Evolutionary conservation across 2,329 filamentous ascomycete genomes (phyloP), one percentile per base, ranked within the genome.

Genomic region (Stylonectria norvegica): DNA sequence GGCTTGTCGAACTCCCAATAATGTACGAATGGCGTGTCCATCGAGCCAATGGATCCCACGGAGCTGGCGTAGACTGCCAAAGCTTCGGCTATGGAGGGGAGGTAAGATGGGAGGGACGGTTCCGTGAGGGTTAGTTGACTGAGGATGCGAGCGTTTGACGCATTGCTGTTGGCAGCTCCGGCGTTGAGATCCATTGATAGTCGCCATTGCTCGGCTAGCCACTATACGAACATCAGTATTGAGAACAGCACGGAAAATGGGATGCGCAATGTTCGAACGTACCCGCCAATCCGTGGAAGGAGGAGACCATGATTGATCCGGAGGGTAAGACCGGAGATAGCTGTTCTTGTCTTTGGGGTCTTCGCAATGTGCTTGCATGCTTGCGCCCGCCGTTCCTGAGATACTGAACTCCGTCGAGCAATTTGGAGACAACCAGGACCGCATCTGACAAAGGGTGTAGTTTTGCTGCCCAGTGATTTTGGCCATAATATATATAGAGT

Each of bases 81-180:
- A 0, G 83, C 82, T 61, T 93, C 87, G 0, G 79, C 81, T n/a
- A 86, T 71, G 3, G 81, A 86, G 0, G 87, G 87, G 0, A 83
- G 60, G 0, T 62, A 55, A 0, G 69, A 61, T 22, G 73, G 66
- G 1, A 87, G 69, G 0, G 42, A 36, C 0, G 64, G 59, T 4
- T 58, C 20, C 0, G 38, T 35, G 0, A 77, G 69, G 5, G 78
- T 70, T 10, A 78, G 61, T 46, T 83, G 73, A 18, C 76, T 77
- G 5, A 66, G 44, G 11, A 83, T 68, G 1, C 78, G 73, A 12
- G 75, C 70, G 48, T 79, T 82, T 27, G 75, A 77, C 0, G 81
- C 76, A 40, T 81, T 76, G 29, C 65, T 71, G 45, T 78, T 73
- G 5, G 63, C 63, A 5, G 71, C 58, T 2, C 82, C 82, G 2